These are phyloP conservation scores for Phytopythium sindhum DNA, from an alignment of 352 stramenopile genomes.

Conservation along the genomic window DNA sequence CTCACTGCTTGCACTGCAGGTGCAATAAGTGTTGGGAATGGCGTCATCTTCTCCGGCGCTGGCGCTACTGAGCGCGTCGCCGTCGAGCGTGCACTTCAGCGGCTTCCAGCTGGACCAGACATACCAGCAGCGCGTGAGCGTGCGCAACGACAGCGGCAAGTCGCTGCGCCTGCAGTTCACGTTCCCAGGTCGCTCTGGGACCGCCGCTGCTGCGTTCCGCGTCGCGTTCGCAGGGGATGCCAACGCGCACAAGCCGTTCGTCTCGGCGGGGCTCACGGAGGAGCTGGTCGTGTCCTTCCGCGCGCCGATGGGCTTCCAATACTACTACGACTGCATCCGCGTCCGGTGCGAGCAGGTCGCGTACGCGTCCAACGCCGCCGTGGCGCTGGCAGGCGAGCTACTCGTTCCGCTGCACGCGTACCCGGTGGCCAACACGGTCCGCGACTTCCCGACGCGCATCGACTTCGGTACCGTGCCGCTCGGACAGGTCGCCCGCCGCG, in stretches of 20 bases:
- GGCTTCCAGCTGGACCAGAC: constrained; percentile 66
- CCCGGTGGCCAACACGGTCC: constrained; percentile 75
- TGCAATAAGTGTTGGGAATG: not conserved
- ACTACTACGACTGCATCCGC: constrained; percentile 89
- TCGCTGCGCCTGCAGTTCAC: constrained; percentile 70
- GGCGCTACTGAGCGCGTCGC: constrained; percentile 41
- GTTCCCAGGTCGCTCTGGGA: constrained; percentile 25
- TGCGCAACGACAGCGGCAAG: constrained; percentile 78
- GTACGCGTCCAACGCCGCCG: constrained; percentile 53
- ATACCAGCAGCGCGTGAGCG: constrained; percentile 59
- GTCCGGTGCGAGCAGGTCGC: constrained; percentile 70
- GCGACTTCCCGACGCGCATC: constrained; percentile 61
- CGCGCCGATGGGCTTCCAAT: constrained; percentile 64
- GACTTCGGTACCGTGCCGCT: constrained; percentile 78
- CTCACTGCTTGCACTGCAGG: too few relatives aligned
- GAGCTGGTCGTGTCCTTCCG: constrained; percentile 77
- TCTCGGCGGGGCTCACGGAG: constrained; percentile 74
- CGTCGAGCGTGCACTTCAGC: constrained; percentile 84
- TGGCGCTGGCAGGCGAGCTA: constrained; percentile 31
- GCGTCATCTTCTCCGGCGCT: not conserved
- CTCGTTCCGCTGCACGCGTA: constrained; percentile 87
- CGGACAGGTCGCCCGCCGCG: constrained; percentile 31
- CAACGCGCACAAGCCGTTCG: constrained; percentile 45
- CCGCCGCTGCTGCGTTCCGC: constrained; percentile 39
- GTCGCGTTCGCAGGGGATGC: constrained; percentile 35